These are phyloP conservation scores for Floccularia luteovirens DNA, from an alignment of 768 basidiomycete genomes.

Conservation along the genomic window DNA sequence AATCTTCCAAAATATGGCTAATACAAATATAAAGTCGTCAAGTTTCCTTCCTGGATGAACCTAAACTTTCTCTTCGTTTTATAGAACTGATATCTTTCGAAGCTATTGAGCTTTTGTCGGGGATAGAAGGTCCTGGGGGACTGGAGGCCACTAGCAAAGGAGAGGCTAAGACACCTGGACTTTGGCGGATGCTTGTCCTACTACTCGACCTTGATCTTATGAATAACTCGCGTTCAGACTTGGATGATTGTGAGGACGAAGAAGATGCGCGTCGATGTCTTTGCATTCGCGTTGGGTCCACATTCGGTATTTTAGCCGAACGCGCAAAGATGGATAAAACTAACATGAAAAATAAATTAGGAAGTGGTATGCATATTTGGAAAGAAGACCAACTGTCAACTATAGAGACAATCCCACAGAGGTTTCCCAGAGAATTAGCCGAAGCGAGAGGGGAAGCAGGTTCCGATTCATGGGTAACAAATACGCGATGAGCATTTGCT, in stretches of 20 bases:
- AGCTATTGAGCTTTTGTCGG: slow-evolving; percentile 11
- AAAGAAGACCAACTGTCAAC: slow-evolving; percentile 57
- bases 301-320: slow-evolving; percentile 61
- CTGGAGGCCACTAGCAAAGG: slow-evolving; percentile 14
- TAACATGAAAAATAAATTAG: slow-evolving; percentile 15
- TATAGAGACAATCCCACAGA: slow-evolving; percentile 74
- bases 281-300: slow-evolving; percentile 74
- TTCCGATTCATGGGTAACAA: slow-evolving; percentile 60
- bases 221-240: slow-evolving; percentile 30
- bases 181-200: slow-evolving; percentile 24
- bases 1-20: no score
- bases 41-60: neutral
- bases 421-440: slow-evolving; percentile 33
- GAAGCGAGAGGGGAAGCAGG: slow-evolving; percentile 42
- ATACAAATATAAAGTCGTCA: no score
- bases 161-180: slow-evolving; percentile 16
- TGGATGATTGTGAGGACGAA: slow-evolving; percentile 50
- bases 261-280: slow-evolving; percentile 77
- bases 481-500: slow-evolving; percentile 79
- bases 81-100: neutral
- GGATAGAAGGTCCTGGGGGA: slow-evolving; percentile 15
- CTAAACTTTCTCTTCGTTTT: neutral
- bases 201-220: slow-evolving; percentile 33
- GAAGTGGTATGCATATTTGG: neutral
- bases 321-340: slow-evolving; percentile 78